These are phyloP conservation scores for Pseudopyricularia javanii DNA, from an alignment of 2,329 filamentous ascomycete genomes.

Conservation along the genomic window DNA sequence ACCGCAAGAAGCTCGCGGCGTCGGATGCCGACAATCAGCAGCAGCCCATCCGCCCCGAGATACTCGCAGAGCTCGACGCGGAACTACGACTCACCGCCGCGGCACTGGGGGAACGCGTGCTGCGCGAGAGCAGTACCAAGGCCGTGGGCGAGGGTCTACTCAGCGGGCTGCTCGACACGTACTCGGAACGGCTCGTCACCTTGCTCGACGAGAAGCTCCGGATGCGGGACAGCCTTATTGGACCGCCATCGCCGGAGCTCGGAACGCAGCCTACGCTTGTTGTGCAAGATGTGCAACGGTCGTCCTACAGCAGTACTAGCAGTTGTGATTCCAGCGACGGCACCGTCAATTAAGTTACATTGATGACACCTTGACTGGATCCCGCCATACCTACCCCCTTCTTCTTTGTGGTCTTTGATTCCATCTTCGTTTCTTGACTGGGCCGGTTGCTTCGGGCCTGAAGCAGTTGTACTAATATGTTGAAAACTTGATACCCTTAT, in stretches of 20 bases:
- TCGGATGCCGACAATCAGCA: slow-evolving; percentile 22
- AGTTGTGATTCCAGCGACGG: neutral
- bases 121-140: slow-evolving; percentile 25
- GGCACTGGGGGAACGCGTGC: slow-evolving; percentile 44
- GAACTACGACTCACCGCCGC: slow-evolving; percentile 51
- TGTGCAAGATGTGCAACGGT: neutral
- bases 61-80: slow-evolving; percentile 50
- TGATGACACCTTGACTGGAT: neutral
- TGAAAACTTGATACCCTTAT: neutral
- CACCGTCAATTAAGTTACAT: neutral
- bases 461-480: neutral
- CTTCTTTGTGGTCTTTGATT: neutral
- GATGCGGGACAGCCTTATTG: slow-evolving; percentile 15
- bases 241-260: neutral
- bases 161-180: slow-evolving; percentile 58
- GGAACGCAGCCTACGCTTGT: neutral
- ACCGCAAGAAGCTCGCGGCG: slow-evolving; percentile 49
- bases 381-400: neutral
- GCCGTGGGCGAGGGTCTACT: slow-evolving; percentile 42
- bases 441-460: neutral
- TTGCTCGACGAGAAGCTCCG: slow-evolving; percentile 62
- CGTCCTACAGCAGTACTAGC: neutral
- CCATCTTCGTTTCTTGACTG: neutral
- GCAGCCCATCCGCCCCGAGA: slow-evolving; percentile 38
- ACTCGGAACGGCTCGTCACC: slow-evolving; percentile 58